Percentiles rank a stretch among this genome's conserved stretches.
phyloP scores from a whole-genome alignment of 129 eudicot genomes.

The Logfia minima region DNA sequence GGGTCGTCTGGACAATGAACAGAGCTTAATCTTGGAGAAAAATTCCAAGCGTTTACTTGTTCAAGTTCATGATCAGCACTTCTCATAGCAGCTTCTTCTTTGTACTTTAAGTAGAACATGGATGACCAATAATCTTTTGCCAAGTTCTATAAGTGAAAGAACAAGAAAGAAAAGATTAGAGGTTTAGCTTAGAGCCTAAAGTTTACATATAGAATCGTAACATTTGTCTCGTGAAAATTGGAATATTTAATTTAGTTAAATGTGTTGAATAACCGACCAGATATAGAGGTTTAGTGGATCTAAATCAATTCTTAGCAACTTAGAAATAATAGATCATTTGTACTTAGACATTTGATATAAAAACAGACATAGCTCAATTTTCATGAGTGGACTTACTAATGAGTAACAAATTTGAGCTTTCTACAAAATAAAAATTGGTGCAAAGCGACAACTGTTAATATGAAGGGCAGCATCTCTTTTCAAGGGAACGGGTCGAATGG shows the following conservation, averaged over 20 bases:
- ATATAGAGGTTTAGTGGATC: neutral
- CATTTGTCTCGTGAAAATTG: neutral
- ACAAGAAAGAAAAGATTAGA: neutral
- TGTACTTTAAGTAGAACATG: conserved; percentile 59
- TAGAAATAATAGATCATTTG: neutral
- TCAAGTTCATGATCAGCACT: conserved; percentile 54
- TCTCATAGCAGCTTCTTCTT: conserved; percentile 58
- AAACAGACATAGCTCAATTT: neutral
- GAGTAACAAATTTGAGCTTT: neutral
- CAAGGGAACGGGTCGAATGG: neutral
- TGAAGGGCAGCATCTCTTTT: neutral
- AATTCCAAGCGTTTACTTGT: conserved; percentile 53
- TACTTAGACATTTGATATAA: neutral
- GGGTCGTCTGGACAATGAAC: conserved; percentile 81
- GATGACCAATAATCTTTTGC: conserved; percentile 90
- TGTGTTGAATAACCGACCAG: neutral
- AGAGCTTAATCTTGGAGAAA: conserved; percentile 72
- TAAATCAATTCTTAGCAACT: neutral
- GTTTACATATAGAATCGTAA: neutral
- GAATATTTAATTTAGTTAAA: neutral
- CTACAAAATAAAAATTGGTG: neutral
- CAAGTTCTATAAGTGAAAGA: conserved; percentile 50
- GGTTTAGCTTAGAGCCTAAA: neutral
- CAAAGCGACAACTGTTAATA: neutral
- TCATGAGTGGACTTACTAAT: neutral